Evolutionary conservation across 2,329 filamentous ascomycete species (phyloP), one percentile per base, ranked within the genome.

Genomic region (Alternaria conjuncta): DNA sequence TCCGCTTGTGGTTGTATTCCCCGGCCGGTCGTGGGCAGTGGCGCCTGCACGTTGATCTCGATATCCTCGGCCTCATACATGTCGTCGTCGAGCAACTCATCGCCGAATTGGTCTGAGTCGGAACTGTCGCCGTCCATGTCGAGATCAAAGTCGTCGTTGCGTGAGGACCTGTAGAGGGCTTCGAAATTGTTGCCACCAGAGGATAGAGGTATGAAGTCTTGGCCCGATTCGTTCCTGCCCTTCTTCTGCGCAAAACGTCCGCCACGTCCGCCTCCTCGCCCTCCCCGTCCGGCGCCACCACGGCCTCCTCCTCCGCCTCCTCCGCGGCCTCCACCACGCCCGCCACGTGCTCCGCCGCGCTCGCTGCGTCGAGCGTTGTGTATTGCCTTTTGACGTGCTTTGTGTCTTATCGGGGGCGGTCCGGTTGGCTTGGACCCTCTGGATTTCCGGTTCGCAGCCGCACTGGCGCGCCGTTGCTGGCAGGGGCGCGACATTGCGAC

Each of bases 401-500:
- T 71, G 49, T 71, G 66, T 13, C 63, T 54, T 26, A 69, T 69
- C 2, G 66, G 65, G 15, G 67, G 65, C 21, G 68, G 68, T 45
- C 58, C 64, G 46, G 65, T 43, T 21, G 69, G 63, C 54, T 67
- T 66, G 26, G 60, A 47, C 26, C 50, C 25, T 36, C 36, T 63
- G n/a, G 69, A 61, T 44, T 64, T 65, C 9, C 61, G 65, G n/a
- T 74, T 65, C 7, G 69, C 68, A 46, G 64, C 69, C 43, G 69
- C 68, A 57, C 66, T 72, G 25, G 70, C 68, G 59, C 71, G 71
- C 63, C 71, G 66, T 64, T 68, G 67, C 51, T 74, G 71, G 59
- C 70, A 73, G 26, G 70, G 71, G 64, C 71, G 71, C 61, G 70
- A 67, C 71, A 74, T 74, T 41, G 60, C 61, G 41, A 45, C 46